Base-by-base conservation (phyloP, 768 basidiomycete species). In the Rhizopogon salebrosus region DNA sequence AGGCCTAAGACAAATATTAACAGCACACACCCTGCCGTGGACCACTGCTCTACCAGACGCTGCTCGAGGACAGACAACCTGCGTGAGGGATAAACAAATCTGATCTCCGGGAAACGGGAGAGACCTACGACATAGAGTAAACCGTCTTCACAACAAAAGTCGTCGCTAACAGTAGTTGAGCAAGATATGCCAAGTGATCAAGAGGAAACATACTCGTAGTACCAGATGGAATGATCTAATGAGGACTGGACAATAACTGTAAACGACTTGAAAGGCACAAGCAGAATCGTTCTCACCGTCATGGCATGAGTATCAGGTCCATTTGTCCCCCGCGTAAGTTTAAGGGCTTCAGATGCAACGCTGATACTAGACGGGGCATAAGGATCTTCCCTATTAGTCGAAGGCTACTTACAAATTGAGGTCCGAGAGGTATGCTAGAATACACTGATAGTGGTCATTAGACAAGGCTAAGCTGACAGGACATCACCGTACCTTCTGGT, bases 71-170 rank as follows among this genome's bases (percentile, higher is more conserved):
- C 82, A 84, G 42, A 75, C 71, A 62, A 90, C 80, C 87, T 88
- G 45, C 31, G 11, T 37, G 31, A 46, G 11, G 14, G 49, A 34
- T 51, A 4, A 51, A 23, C 27, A 46, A 23, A n/a, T 3, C 14
- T 23, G 27, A 48, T 11, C 49, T 51, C n/a, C 36, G 36, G 34
- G 38, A 34, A 22, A 23, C 36, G 38, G 49, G 36, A 43, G 38
- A 8, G 23, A 68, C 83, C 54, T 58, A 89, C 89, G 49, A 85
- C 84, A 59, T 90, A 87, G 50, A 93, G 76, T 29, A 92, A 58
- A 82, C 90, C 92, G 54, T 92, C 85, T 24, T 84, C 84, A 61
- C 86, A 89, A 62, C 89, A 75, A 60, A 93, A 89, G 42, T 77
- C 68, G 60, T 92, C 77, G 57, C 89, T 91, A 58, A 29, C 42